Evolutionary conservation across 208 protist species (phyloP).

Genomic region (Leishmania gerbilli): DNA sequence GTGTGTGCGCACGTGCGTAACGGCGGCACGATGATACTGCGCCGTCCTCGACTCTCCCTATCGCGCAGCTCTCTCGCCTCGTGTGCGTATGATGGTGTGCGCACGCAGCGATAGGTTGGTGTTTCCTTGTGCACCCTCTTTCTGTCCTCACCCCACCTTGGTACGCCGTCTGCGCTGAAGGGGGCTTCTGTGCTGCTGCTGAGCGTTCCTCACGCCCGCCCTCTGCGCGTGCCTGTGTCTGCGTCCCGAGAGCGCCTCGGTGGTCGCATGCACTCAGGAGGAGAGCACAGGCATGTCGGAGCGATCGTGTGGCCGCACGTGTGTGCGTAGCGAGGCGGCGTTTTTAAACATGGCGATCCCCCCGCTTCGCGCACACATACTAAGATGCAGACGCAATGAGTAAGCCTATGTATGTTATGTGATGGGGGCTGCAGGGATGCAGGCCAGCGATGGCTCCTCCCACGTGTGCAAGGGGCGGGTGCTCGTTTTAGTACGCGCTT

Average conservation of each 20-base stretch:
- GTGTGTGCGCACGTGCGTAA: conserved; percentile 3
- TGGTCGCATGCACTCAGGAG: neutral
- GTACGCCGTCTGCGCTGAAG: neutral
- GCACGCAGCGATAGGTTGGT: neutral
- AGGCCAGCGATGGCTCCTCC: neutral
- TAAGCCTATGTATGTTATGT: neutral
- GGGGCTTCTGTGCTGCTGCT: neutral
- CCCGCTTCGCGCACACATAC: neutral
- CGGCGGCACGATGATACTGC: neutral
- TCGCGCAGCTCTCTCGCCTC: neutral
- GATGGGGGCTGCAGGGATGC: neutral
- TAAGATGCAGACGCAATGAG: neutral
- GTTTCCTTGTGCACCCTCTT: neutral
- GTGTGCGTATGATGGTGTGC: neutral
- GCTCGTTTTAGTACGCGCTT: neutral
- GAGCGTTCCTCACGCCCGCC: neutral
- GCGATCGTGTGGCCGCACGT: neutral
- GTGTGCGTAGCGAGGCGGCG: neutral
- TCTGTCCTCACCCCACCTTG: neutral
- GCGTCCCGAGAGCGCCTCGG: neutral
- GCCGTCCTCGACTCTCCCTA: neutral
- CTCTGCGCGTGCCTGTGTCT: neutral
- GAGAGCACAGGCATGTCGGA: neutral
- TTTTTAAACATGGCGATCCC: neutral
- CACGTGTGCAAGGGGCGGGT: neutral